A percentile compares a stretch with the other conserved stretches of the same genome.
Evolutionary conservation across 768 basidiomycete genomes (phyloP).

Genomic region (Podaxis sp.): DNA sequence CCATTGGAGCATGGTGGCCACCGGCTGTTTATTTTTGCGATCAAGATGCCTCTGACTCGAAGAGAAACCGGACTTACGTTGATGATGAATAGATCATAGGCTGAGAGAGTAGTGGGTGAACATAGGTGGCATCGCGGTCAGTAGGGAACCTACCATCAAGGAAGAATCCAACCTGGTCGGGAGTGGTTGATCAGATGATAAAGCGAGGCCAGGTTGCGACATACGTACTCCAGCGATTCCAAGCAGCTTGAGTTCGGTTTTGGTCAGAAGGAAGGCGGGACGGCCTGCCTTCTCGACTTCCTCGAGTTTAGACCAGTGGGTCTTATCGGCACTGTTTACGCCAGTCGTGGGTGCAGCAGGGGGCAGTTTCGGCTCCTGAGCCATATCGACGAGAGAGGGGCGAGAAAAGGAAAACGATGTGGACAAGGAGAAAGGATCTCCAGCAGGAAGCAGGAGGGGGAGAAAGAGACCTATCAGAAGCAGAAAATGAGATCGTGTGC

Average conservation of each 20-base stretch:
- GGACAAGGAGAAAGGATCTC: not conserved
- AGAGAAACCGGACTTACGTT: conserved; percentile 39
- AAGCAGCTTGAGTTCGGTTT: conserved; percentile 56
- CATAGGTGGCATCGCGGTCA: not conserved
- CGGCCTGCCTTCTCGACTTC: conserved; percentile 28
- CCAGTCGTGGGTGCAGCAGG: not conserved
- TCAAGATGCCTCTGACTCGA: not conserved
- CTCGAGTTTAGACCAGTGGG: conserved; percentile 15
- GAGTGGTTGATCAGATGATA: not conserved
- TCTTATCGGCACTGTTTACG: not conserved
- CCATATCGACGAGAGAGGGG: not conserved
- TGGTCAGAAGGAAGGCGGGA: conserved; percentile 28
- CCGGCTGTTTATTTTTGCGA: conserved; percentile 39
- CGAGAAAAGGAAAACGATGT: not conserved
- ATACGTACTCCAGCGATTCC: conserved; percentile 56
- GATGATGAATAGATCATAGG: conserved; percentile 72
- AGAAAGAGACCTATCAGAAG: not conserved
- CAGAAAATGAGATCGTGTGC: not conserved
- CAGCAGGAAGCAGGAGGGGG: not conserved
- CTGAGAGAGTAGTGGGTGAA: conserved; percentile 26
- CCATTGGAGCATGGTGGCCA: conserved; percentile 66
- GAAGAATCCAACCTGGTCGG: conserved; percentile 61
- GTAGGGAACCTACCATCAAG: conserved; percentile 48
- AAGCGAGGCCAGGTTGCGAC: not conserved
- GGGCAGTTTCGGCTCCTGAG: not conserved